Conservation (phyloP, 1,139 yeast genomes). For the Pichia sp. region DNA sequence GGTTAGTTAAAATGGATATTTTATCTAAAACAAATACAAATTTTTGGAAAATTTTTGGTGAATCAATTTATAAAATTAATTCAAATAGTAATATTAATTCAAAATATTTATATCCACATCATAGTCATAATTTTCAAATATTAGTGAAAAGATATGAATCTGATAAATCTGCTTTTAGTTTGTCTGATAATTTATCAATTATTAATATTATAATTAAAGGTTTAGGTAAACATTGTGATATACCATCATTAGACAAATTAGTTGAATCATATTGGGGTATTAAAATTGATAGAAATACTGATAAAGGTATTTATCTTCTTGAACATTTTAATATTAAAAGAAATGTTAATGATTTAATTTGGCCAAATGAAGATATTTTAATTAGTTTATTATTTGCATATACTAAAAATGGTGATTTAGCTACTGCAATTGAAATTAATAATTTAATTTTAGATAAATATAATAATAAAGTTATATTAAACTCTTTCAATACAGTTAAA, state of each 20-base stretch:
- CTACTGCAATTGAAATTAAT: constrained; percentile 23
- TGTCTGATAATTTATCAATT: constrained; percentile 9
- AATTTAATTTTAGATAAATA: constrained; percentile 23
- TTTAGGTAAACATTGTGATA: constrained; percentile 16
- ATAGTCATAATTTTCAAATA: constrained; percentile 9
- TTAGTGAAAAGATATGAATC: constrained; percentile 10
- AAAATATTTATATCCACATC: constrained; percentile 18
- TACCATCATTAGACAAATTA: constrained; percentile 19
- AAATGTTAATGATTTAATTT: constrained; percentile 4
- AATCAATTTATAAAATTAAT: constrained; percentile 16
- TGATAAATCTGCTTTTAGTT: constrained; percentile 5
- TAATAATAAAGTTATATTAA: constrained; percentile 16
- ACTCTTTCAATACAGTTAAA: constrained; percentile 15
- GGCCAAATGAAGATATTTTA: constrained; percentile 22
- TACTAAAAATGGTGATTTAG: constrained; percentile 23
- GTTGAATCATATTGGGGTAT: constrained; percentile 26
- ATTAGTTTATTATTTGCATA: constrained; percentile 25
- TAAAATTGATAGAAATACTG: constrained; percentile 7
- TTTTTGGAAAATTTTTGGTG: constrained; percentile 24
- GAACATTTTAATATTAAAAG: constrained; percentile 9
- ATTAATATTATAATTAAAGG: constrained; percentile 8
- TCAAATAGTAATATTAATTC: constrained; percentile 11
- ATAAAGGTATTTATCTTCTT: constrained; percentile 2
- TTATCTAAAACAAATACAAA: constrained; percentile 21
- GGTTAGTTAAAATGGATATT: constrained; percentile 24